Conservation (phyloP, 2,329 filamentous ascomycete genomes). For the Diaporthe longicolla region DNA sequence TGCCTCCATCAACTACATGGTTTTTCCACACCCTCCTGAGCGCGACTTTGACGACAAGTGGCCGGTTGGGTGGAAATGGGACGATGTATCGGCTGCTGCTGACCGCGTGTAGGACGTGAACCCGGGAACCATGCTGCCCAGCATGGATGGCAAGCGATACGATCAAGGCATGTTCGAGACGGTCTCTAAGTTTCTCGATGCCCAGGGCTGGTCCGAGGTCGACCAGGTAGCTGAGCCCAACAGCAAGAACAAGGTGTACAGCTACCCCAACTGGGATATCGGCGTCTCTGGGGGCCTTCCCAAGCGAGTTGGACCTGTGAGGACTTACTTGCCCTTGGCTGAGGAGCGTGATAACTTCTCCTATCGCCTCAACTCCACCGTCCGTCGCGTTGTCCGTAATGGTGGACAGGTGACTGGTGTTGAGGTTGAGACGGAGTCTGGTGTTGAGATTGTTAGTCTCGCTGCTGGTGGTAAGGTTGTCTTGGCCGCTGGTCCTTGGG, state of each 20-base stretch:
- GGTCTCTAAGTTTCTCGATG: slow-evolving; percentile 33
- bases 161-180: slow-evolving; percentile 39
- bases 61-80: slow-evolving; percentile 49
- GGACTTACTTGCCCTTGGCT: slow-evolving; percentile 44
- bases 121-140: slow-evolving; percentile 46
- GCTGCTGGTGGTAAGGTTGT: slow-evolving; percentile 43
- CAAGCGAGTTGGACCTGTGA: slow-evolving; percentile 42
- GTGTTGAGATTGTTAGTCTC: slow-evolving; percentile 30
- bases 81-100: slow-evolving; percentile 46
- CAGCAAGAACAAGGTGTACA: slow-evolving; percentile 38
- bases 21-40: slow-evolving; percentile 15
- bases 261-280: slow-evolving; percentile 23
- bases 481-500: slow-evolving; percentile 44
- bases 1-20: slow-evolving; percentile 26
- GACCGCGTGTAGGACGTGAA: slow-evolving; percentile 47
- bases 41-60: slow-evolving; percentile 49
- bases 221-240: slow-evolving; percentile 40
- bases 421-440: slow-evolving; percentile 15
- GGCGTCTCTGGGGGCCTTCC: slow-evolving; percentile 33
- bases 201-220: slow-evolving; percentile 38
- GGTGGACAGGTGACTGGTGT: slow-evolving; percentile 35
- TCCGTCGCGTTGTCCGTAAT: slow-evolving; percentile 43
- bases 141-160: slow-evolving; percentile 45
- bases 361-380: slow-evolving; percentile 45
- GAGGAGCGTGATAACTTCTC: slow-evolving; percentile 44